Percentiles rank a stretch among this genome's conserved stretches.
Evolutionary conservation across 441 rosid genomes (phyloP).

Genomic region (Hura crepitans): DNA sequence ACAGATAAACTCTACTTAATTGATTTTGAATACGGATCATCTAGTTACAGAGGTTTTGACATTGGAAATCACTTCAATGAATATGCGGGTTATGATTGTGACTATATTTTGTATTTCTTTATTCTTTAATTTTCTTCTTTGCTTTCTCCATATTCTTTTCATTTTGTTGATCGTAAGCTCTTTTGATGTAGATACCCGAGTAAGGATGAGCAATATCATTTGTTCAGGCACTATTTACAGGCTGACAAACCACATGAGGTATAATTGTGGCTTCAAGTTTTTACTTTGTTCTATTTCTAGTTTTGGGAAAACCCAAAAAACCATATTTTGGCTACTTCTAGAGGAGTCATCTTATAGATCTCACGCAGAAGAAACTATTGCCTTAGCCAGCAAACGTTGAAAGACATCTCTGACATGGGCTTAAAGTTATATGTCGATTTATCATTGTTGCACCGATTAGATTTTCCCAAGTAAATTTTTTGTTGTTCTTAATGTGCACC

Average conservation of each 20-base stretch:
- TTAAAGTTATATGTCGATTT: not conserved
- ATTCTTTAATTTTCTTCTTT: slow-evolving; percentile 9
- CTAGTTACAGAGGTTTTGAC: slow-evolving; percentile 91
- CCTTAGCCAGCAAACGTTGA: too few species aligned
- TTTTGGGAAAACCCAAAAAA: not conserved
- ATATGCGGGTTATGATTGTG: slow-evolving; percentile 94
- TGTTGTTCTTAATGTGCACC: too few species aligned
- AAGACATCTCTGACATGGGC: too few species aligned
- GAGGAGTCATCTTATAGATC: too few species aligned
- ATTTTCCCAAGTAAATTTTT: not conserved
- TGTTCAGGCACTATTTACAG: slow-evolving; percentile 75
- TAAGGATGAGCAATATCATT: slow-evolving; percentile 79
- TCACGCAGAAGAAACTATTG: too few species aligned
- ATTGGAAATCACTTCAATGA: slow-evolving; percentile 97
- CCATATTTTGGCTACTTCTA: too few species aligned
- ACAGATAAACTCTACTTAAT: slow-evolving; percentile 84
- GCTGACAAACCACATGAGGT: slow-evolving; percentile 76
- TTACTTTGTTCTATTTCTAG: not conserved
- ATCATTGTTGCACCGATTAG: not conserved
- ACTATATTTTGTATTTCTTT: too few species aligned
- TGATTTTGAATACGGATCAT: slow-evolving; percentile 97
- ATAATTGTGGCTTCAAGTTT: slow-evolving; percentile 20
- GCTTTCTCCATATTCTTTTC: not conserved
- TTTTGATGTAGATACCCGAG: slow-evolving; percentile 68
- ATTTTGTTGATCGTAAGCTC: slow-evolving; percentile 16